Evolutionary conservation across 768 basidiomycete genomes (phyloP), one percentile per base, ranked within the genome.

Genomic region (Podaxis sp.): DNA sequence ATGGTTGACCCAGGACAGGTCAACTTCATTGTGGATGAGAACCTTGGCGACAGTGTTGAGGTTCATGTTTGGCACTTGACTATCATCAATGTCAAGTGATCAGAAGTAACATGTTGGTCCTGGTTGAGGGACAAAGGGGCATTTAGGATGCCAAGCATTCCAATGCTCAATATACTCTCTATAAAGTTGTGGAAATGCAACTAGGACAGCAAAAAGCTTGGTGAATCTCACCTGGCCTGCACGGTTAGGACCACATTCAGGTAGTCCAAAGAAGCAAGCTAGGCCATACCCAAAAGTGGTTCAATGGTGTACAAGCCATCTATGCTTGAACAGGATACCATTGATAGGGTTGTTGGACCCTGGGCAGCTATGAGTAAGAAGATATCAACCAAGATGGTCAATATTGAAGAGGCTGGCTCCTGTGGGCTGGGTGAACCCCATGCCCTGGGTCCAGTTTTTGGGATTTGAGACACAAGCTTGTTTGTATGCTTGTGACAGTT

Each of bases 241-340:
- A 0, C 18, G 4, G 1, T n/a, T n/a, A 0, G 6, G 16, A 1
- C 6, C 11, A 4, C 9, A 0, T 6, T 44, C 5, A 0, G 16
- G 16, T 5, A 5, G 42, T 0, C 13, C 4, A 4, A 44, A 44
- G n/a, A 44, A 44, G 6, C 6, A 0, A 0, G 42, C 42, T 2
- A 44, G 4, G 5, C 6, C 4, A 1, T 44, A 44, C 6, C 42
- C 5, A 1, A n/a, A 44, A 2, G 14, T 18, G 3, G 14, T n/a
- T 1, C 1, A 0, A 14, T 44, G 42, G n/a, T 44, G 14, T 18
- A 44, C 5, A 0, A 16, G 16, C 18, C 9, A 6, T 13, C 42
- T n/a, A 16, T 44, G 18, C 16, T 40, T 3, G 5, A 13, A n/a
- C 38, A 40, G 0, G 13, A 40, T 13, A 6, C 42, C n/a, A 44